These are phyloP conservation scores for Dothideomycetidae sp. DNA, from an alignment of 2,329 filamentous ascomycete species.

Conservation along the genomic window DNA sequence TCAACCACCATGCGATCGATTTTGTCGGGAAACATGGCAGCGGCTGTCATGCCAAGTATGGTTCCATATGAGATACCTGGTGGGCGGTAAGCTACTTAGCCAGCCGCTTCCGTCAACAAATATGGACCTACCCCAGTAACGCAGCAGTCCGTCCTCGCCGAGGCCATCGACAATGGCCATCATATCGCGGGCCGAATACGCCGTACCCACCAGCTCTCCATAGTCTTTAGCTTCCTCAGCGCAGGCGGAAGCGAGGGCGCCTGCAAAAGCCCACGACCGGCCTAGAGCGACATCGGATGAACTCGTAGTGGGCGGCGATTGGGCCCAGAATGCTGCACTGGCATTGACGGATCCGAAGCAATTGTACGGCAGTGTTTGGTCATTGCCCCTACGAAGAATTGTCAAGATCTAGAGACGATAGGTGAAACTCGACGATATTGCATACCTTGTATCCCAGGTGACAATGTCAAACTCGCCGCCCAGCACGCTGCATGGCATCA, in stretches of 20 bases:
- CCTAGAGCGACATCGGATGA: background rate
- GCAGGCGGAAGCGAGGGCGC: background rate
- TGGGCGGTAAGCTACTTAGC: no score
- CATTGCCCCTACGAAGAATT: background rate
- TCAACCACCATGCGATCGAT: constrained; percentile 29
- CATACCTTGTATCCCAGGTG: constrained; percentile 1
- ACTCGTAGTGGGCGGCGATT: background rate
- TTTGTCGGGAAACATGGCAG: constrained; percentile 27
- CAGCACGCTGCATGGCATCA: background rate
- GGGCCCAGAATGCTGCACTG: background rate
- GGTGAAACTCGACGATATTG: background rate
- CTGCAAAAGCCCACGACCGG: background rate
- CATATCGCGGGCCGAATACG: constrained; percentile 36
- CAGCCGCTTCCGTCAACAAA: no score
- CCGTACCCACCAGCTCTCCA: constrained; percentile 26
- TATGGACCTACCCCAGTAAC: constrained; percentile 27
- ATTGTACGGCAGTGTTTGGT: background rate
- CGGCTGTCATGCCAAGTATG: constrained; percentile 28
- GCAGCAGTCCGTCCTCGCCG: constrained; percentile 27
- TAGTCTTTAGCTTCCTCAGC: constrained; percentile 8
- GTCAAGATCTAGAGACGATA: background rate
- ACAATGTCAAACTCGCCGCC: constrained; percentile 1
- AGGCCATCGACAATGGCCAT: constrained; percentile 33
- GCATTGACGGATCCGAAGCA: background rate
- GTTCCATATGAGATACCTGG: constrained; percentile 40